Evolutionary conservation across 345 rosid species (phyloP).

Genomic region (Murraya koenigii): DNA sequence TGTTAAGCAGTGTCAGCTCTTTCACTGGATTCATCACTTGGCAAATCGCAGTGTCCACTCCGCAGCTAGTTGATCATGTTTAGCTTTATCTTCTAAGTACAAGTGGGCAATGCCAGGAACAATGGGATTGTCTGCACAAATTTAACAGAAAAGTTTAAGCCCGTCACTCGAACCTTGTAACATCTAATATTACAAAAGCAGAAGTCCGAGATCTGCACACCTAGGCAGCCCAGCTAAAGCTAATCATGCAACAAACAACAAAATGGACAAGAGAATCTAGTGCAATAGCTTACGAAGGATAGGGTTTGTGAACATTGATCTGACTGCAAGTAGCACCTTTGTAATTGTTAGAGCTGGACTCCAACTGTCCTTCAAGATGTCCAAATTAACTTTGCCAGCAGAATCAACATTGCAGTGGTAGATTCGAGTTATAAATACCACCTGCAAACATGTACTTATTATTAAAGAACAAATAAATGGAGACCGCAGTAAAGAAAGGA

Average conservation of each 20-base stretch:
- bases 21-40: conserved; percentile 33
- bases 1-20: neutral
- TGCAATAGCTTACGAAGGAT: conserved; percentile 52
- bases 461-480: conserved; percentile 16
- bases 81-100: conserved; percentile 70
- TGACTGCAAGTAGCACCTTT: conserved; percentile 70
- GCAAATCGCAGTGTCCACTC: conserved; percentile 95
- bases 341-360: conserved; percentile 91
- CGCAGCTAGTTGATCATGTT: conserved; percentile 72
- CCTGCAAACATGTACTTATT: conserved; percentile 42
- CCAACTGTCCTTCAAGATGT: conserved; percentile 80
- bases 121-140: conserved; percentile 56
- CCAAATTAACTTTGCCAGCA: conserved; percentile 63
- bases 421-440: conserved; percentile 78
- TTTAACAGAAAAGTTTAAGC: neutral
- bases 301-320: conserved; percentile 75
- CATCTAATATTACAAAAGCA: neutral
- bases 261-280: neutral
- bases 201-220: neutral
- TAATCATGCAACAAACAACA: neutral
- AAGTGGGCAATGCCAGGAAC: conserved; percentile 64
- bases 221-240: no score
- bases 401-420: conserved; percentile 90
- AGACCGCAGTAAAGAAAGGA: neutral
- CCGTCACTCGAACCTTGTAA: neutral